Base-by-base conservation (phyloP, 2,329 filamentous ascomycete genomes). In the Pseudodiploospora longispora region DNA sequence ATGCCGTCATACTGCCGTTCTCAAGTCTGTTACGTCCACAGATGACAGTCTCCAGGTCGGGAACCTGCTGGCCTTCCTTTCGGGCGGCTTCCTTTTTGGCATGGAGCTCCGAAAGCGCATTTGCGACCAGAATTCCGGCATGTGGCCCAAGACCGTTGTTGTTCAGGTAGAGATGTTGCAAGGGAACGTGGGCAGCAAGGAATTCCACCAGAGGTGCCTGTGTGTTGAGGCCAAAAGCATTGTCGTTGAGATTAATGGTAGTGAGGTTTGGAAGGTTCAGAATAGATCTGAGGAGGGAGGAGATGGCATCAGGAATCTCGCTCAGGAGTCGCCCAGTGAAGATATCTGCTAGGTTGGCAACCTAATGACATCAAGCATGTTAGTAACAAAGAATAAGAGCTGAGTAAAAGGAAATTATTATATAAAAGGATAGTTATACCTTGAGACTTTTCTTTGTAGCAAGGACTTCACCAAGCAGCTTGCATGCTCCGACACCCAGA, bases 131-230 rank as follows among this genome's bases (percentile, higher is more conserved):
- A 38, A 87, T 87, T 46, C 93, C 93, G 7, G 91, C 91, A 49
- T 89, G 83, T 27, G 93, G 93, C 9, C 93, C 93, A 33, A 98
- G 80, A 29, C 93, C 93, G 65, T 98, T 98, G 75, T 98, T 98
- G 75, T 97, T 97, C 47, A 98, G 81, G 67, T 94, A 88, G 29
- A 98, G 80, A 66, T 96, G 90, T 66, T 90, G 89, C 36, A 98
- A 82, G 3, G 93, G 91, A 3, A 86, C 80, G 68, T 97, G 91
- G 47, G 83, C 77, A 44, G 86, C 83, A 50, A 98, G 80, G 70
- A 98, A 98, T 48, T 87, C 86, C 54, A 95, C 87, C 40, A 98
- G 80, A 7, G 91, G 93, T 32, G 87, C 89, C 64, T 94, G 86
- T 10, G 88, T 95, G 68, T 95, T 96, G 49, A 96, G 80, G 45